Evolutionary conservation across 2,329 filamentous ascomycete species (phyloP), one percentile per base, ranked within the genome.

Genomic region (Alternaria ethzedia): DNA sequence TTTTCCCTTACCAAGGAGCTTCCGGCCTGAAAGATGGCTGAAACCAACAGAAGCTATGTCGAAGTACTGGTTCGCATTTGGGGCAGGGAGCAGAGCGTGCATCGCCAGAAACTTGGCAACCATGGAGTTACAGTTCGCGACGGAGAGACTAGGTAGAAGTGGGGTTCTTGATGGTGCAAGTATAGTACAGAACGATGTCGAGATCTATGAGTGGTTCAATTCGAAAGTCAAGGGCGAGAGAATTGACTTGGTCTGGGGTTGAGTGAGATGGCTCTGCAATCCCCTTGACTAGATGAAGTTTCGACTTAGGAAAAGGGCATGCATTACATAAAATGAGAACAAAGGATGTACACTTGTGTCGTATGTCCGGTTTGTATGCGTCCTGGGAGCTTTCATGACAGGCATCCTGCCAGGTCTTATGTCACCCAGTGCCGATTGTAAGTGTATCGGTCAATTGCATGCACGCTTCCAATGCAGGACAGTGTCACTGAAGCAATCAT

Each of bases 131-230:
- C 67, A 72, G 4, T 64, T 73, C 54, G 71, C 70, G 1, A 80
- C 81, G 2, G 78, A 82, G 63, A 81, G 76, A 26, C 54, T 87
- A 12, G 83, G 81, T 0, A 72, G 79, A 56, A 80, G 75, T 11
- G 80, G 81, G 64, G 80, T 85, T 2, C 73, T 87, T 17, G 73
- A 77, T 5, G 84, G 84, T 3, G 84, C 83, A 3, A 81, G 62
- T 49, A 70, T 76, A 3, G 75, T 82, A 2, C 70, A 81, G 20
- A 76, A 82, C 1, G 75, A 79, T 57, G 80, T 87, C 11, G 80
- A 85, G 71, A 84, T 86, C n/a, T 75, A 80, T 26, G 83, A 88
- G 69, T 87, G 86, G 86, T 87, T 88, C 66, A 87, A 87, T 67
- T 83, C 82, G 2, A 83, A 82, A 66, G 82, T 87, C 2, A 82